Evolutionary conservation across 2,329 filamentous ascomycete genomes (phyloP).

Genomic region (Aspergillus sp.): DNA sequence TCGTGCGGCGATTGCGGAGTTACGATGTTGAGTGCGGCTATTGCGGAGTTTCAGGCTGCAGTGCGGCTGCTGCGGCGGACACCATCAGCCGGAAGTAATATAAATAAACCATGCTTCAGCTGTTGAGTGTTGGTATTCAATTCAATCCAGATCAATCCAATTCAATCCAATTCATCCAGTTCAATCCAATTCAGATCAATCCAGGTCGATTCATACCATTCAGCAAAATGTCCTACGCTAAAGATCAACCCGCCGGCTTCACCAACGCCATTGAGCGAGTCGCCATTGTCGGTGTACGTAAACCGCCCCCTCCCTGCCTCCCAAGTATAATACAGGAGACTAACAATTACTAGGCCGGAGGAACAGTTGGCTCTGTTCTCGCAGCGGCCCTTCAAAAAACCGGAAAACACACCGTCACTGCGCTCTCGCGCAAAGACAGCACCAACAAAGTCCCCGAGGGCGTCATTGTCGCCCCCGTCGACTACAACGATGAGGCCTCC

Average conservation of each 20-base stretch:
- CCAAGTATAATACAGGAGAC: background rate
- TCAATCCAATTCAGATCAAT: conserved; percentile 3
- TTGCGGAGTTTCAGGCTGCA: conserved; percentile 13
- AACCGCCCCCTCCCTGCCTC: conserved; percentile 3
- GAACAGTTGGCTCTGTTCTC: conserved; percentile 32
- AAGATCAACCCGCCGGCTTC: conserved; percentile 22
- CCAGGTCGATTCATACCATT: background rate
- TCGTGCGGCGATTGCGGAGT: background rate
- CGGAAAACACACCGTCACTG: conserved; percentile 54
- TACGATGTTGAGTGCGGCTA: conserved; percentile 16
- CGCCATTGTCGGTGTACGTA: conserved; percentile 43
- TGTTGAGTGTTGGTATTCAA: conserved; percentile 6
- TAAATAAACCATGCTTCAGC: conserved; percentile 6
- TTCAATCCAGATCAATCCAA: conserved; percentile 6
- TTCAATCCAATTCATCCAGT: conserved; percentile 1
- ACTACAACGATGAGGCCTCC: conserved; percentile 50
- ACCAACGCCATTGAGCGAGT: conserved; percentile 38
- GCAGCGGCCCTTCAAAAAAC: conserved; percentile 42
- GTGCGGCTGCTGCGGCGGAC: too few relatives aligned
- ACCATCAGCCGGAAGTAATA: conserved; percentile 2
- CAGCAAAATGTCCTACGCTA: conserved; percentile 25
- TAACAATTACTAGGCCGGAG: conserved; percentile 33
- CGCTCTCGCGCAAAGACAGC: conserved; percentile 49
- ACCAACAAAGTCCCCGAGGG: conserved; percentile 45
- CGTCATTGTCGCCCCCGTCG: conserved; percentile 43